Conservation (phyloP, 257 asterid genomes). For the Galeopsis tetrahit region DNA sequence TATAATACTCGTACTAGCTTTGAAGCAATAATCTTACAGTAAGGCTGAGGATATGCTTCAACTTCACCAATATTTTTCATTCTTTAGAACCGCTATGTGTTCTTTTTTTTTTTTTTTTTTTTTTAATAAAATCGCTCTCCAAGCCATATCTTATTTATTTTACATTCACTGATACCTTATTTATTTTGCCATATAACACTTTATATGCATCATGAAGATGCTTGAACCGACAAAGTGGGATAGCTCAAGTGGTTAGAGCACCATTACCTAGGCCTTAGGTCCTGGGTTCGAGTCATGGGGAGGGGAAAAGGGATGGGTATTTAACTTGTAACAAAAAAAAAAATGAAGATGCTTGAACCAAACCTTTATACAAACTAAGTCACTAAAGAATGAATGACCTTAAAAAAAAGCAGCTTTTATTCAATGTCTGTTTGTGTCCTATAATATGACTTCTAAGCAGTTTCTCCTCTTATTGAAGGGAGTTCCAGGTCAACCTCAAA, state of each 20-base stretch:
- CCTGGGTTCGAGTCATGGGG: too few relatives aligned
- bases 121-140: too few relatives aligned
- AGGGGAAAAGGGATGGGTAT: too few relatives aligned
- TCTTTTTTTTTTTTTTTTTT: too few relatives aligned
- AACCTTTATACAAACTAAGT: not conserved
- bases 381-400: not conserved
- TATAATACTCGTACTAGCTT: slow-evolving; percentile 1
- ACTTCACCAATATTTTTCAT: slow-evolving; percentile 85
- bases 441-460: slow-evolving; percentile 9
- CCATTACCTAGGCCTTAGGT: too few relatives aligned
- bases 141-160: too few relatives aligned
- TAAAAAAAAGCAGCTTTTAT: not conserved
- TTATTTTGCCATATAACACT: slow-evolving; percentile 12
- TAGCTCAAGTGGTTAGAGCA: too few relatives aligned
- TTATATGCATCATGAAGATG: slow-evolving; percentile 17
- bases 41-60: slow-evolving; percentile 98
- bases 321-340: too few relatives aligned
- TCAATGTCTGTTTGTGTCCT: not conserved
- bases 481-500: slow-evolving; percentile 79
- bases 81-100: too few relatives aligned
- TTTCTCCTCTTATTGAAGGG: slow-evolving; percentile 55
- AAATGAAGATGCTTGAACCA: too few relatives aligned
- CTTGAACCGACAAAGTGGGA: too few relatives aligned
- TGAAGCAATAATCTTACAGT: slow-evolving; percentile 56
- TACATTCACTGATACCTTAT: slow-evolving; percentile 20